Base-by-base conservation (phyloP, 176 grass and related monocot genomes). In the Puccinellia tenuiflora region DNA sequence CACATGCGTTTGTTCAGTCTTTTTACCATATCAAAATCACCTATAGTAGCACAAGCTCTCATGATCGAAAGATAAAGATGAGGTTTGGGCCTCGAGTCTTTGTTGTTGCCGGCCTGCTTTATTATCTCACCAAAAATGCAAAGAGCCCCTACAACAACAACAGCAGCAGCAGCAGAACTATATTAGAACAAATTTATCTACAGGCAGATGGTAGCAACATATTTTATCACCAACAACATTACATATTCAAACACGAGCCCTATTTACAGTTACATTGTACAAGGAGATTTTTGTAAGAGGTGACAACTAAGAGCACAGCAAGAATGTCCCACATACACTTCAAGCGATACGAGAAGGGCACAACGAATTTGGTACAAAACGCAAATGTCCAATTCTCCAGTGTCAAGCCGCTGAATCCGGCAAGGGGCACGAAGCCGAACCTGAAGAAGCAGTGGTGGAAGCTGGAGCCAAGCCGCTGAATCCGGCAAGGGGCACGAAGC, bases 81-180 rank as follows among this genome's bases (percentile, higher is more conserved):
- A 83, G 96, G 96, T 61, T 98, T 98, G 54, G 92, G 90, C 54
- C 65, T 97, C 76, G 94, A 78, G 43, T 87, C 76, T 35, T 85
- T 91, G 79, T 92, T 91, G 52, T 37, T 70, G 54, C 94, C 90
- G 80, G 80, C 74, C 85, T 89, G 79, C 81, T 97, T 97, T 85
- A 97, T 90, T 73, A 98, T 90, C 85, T 98, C 96, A 64, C 86
- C 96, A 88, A 95, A 95, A 63, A 95, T 90, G 67, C 96, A 95
- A 73, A 98, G 92, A 31, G 96, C 92, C 68, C 92, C 92, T 98
- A 87, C 6, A 30, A 81, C 42, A 73, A 34, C 72, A 68, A 76
- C 11, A 59, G 70, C 77, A 69, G 75, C n/a, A n/a, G n/a, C 79
- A 81, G 26, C 7, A 29, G 55, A 71, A 77, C 15, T 29, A 53